Conservation (phyloP, 139 green algal genomes). For the Deuterostichococcus epilithicus region DNA sequence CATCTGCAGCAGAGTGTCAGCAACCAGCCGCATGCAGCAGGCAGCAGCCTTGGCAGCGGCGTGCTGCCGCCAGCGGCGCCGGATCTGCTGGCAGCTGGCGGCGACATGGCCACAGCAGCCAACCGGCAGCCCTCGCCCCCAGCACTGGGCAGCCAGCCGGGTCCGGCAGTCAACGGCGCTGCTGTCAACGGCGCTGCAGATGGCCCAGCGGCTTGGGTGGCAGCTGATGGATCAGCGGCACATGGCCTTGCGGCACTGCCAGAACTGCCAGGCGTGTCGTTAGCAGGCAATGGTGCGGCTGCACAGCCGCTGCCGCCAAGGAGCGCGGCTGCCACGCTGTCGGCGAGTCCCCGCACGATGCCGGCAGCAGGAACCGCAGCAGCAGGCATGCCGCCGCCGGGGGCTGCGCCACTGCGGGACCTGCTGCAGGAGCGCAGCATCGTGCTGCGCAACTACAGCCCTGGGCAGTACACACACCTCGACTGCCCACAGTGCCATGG, state of each 20-base stretch:
- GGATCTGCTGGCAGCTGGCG: not conserved
- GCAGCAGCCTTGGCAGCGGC: not conserved
- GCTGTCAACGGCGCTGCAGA: too few species aligned
- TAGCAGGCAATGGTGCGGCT: too few species aligned
- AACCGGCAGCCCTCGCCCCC: not conserved
- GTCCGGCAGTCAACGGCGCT: too few species aligned
- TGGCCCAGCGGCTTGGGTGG: too few species aligned
- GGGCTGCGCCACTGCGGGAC: slow-evolving; percentile 26
- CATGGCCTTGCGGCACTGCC: too few species aligned
- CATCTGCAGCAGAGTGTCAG: not conserved
- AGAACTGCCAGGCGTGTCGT: too few species aligned
- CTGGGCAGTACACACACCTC: slow-evolving; percentile 33
- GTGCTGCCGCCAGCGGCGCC: not conserved
- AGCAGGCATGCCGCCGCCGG: not conserved
- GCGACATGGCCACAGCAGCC: not conserved
- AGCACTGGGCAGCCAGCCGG: too few species aligned
- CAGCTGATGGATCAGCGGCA: too few species aligned
- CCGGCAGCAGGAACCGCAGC: not conserved
- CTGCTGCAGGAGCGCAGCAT: slow-evolving; percentile 30
- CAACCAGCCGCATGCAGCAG: not conserved
- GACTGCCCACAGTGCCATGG: slow-evolving; percentile 44
- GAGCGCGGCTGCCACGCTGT: too few species aligned
- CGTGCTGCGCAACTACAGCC: slow-evolving; percentile 24
- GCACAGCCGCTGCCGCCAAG: too few species aligned
- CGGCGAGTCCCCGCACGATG: too few species aligned